Base-by-base conservation (phyloP, 108 stramenopile species). In the Nannochloropsis salina region DNA sequence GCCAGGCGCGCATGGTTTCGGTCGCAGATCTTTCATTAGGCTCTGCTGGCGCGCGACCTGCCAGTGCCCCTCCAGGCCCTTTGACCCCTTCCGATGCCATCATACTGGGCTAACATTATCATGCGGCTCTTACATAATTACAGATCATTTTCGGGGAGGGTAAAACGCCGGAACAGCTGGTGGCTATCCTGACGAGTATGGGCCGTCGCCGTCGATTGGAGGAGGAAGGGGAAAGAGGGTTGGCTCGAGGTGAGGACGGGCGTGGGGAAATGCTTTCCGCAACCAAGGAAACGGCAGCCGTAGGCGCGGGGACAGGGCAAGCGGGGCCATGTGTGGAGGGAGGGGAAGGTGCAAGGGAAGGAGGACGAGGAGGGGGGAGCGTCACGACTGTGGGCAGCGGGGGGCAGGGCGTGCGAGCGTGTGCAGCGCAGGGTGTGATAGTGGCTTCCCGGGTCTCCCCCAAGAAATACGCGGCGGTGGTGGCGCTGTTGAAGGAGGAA, bases 91-190 rank as follows among this genome's bases (percentile, higher is more conserved):
- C 31, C 31, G 31, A 31, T 31, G 31, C 31, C 31, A 31, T 31
- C 31, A 1, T 31, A 31, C 31, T 31, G 31, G 31, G 31, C 31
- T 31, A 1, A 31, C 31, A 31, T 1, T 31, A 31, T 31, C 31
- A 31, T 31, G 31, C 31, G 31, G 31, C 31, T 31, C 31, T 31
- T 1, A 31, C 31, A 31, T 31, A 31, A 31, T 31, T 6, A n/a
- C 47, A 74, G 61, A 74, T 74, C 3, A 74, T 88, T 15, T 88
- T 82, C 47, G 88, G 88, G 9, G 88, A 88, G 18, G 88, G 88
- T 12, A 88, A 88, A 22, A 84, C 84, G 18, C 80, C 88, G 20
- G 84, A 85, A 18, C 88, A 88, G 42, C 47, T 88, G 10, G 11
- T 43, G n/a, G 22, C 80, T 44, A 88, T 88, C 81, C 42, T 88